phyloP scores from a whole-genome alignment of 768 basidiomycete genomes.

The Phallus indusiatus region DNA sequence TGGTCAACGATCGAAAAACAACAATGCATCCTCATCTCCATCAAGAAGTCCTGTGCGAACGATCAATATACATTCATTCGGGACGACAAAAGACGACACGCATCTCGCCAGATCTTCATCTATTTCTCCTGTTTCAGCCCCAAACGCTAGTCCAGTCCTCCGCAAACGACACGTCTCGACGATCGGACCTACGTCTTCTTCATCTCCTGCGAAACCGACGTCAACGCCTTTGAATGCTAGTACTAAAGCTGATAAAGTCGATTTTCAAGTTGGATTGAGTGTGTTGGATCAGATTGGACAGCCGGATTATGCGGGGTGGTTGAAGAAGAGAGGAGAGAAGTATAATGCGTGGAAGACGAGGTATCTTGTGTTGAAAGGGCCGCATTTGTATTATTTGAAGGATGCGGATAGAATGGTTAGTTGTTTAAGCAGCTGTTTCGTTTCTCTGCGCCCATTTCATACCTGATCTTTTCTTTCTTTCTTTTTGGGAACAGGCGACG shows the following conservation, averaged over 20 bases:
- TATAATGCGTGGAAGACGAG: conserved; percentile 90
- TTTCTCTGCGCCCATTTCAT: too few relatives aligned
- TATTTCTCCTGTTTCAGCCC: too few relatives aligned
- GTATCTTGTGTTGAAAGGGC: conserved; percentile 89
- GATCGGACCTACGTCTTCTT: neutral
- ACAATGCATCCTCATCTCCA: too few relatives aligned
- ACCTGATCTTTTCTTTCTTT: conserved; percentile 8
- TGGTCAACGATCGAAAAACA: too few relatives aligned
- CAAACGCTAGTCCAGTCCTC: conserved; percentile 23
- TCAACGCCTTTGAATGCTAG: too few relatives aligned
- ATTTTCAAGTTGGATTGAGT: conserved; percentile 43
- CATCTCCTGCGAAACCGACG: neutral
- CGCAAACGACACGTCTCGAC: conserved; percentile 38
- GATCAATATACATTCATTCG: too few relatives aligned
- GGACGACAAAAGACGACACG: conserved; percentile 27
- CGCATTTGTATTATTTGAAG: conserved; percentile 80
- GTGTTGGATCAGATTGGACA: conserved; percentile 87
- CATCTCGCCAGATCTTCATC: conserved; percentile 18
- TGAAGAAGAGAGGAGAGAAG: conserved; percentile 90
- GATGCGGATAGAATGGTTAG: conserved; percentile 52
- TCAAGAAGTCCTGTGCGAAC: too few relatives aligned
- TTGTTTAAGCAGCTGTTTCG: conserved; percentile 14
- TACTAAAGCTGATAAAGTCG: conserved; percentile 4
- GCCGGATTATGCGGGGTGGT: conserved; percentile 86
- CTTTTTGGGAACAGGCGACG: conserved; percentile 53